These are phyloP conservation scores for Asterochloris erici DNA, from an alignment of 139 green algal genomes.

Conservation along the genomic window DNA sequence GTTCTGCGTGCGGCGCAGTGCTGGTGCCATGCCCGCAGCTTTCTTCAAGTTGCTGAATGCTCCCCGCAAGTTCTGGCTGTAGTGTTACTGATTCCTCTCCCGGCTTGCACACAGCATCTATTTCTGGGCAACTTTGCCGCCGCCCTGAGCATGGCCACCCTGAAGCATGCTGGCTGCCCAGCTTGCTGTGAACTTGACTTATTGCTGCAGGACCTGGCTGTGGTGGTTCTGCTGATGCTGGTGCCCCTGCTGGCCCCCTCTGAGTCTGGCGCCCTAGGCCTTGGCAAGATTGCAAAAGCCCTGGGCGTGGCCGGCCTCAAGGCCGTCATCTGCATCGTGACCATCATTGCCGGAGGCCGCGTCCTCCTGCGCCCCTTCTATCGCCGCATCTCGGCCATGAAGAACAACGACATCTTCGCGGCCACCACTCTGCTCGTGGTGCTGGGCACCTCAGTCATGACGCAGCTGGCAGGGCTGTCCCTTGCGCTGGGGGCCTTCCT, in stretches of 20 bases:
- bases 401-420: constrained; percentile 95
- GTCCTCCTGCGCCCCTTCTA: constrained; percentile 57
- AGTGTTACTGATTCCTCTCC: no score
- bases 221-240: constrained; percentile 99
- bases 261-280: constrained; percentile 38
- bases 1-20: no score
- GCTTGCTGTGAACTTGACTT: neutral
- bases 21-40: no score
- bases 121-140: neutral
- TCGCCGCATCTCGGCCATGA: constrained; percentile 60
- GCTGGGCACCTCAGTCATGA: constrained; percentile 75
- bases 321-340: constrained; percentile 80
- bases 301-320: constrained; percentile 91
- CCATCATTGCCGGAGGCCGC: constrained; percentile 70
- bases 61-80: no score
- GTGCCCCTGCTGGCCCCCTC: constrained; percentile 93
- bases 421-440: constrained; percentile 74
- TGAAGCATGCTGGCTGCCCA: no score
- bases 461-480: constrained; percentile 81
- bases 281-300: constrained; percentile 74
- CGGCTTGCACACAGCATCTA: no score
- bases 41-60: no score
- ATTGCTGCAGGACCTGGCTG: constrained; percentile 86
- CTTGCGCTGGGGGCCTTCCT: constrained; percentile 98
- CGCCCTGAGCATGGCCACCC: neutral